Base-by-base conservation (phyloP, 495 filamentous ascomycete genomes). In the Penicillium roqueforti region DNA sequence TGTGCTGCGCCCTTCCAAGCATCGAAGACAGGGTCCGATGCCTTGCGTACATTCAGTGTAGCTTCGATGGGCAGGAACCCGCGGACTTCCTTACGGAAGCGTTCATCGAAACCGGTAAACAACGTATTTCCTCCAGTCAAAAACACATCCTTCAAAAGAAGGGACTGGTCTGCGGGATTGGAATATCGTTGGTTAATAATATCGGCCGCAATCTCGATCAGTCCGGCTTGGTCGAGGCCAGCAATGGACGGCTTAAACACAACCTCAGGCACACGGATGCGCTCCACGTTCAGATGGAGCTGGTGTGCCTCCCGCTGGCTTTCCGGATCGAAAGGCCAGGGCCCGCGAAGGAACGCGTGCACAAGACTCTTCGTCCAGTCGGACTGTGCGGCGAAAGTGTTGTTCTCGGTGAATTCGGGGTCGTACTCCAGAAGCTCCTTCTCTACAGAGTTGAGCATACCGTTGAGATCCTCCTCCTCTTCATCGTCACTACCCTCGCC, bases 161-260 rank as follows among this genome's bases (percentile, higher is more conserved):
- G 80, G 26, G 83, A 74, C 36, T 82, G 78, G 46, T 84, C 79
- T 3, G 76, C 67, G 0, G 79, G 72, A 16, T 76, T 68, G 3
- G 81, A 74, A 25, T 97, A 78, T 2, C 93, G 84, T 60, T 92
- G 87, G 7, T 80, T 87, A 14, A 97, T 71, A 34, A 97, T 92
- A 55, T 90, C 87, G 5, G 86, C 85, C 0, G 87, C 88, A 44
- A 96, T 91, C 70, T 98, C 92, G 19, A 95, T 77, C 18, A 98
- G 78, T 19, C 93, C 93, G 0, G 92, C 91, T 69, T 98, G 93
- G 64, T 98, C 93, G 32, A 97, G 76, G 3, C 93, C 93, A 2
- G 95, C 93, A 62, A 98, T 96, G n/a, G 79, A 80, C 0, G 93
- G 93, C 67, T 96, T 89, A 74, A 97, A 97, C 11, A 96, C 81